Conservation (phyloP, 1,139 yeast genomes). For the Lodderomyces orthopsilosis region DNA sequence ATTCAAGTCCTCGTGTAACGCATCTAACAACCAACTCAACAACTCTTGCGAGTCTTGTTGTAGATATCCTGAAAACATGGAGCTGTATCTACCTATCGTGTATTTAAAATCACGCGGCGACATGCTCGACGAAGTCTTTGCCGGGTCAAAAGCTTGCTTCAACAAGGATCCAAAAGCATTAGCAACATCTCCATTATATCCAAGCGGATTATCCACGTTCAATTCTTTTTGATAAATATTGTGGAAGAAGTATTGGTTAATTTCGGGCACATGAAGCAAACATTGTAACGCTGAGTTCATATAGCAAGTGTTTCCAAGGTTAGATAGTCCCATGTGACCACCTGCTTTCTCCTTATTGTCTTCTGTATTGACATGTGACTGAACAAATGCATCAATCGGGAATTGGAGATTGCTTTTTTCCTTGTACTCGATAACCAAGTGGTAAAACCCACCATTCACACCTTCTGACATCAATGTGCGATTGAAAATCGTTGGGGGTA, state of each 20-base stretch:
- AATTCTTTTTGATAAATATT: constrained; percentile 64
- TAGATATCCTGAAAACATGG: constrained; percentile 80
- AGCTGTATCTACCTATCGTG: constrained; percentile 75
- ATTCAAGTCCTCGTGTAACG: constrained; percentile 90
- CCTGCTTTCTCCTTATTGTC: constrained; percentile 16
- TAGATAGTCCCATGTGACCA: constrained; percentile 61
- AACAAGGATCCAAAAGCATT: constrained; percentile 66
- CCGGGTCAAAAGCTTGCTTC: constrained; percentile 50
- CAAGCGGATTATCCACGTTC: constrained; percentile 71
- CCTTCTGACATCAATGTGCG: constrained; percentile 33
- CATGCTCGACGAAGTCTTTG: constrained; percentile 18
- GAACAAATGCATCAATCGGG: constrained; percentile 24
- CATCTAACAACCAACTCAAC: constrained; percentile 84
- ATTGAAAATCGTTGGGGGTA: constrained; percentile 23
- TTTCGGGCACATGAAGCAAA: constrained; percentile 80
- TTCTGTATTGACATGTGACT: constrained; percentile 9
- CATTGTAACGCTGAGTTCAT: constrained; percentile 98
- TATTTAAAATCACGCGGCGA: constrained; percentile 78
- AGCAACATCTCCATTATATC: constrained; percentile 81
- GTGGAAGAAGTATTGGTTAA: constrained; percentile 69
- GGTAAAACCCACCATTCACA: constrained; percentile 25
- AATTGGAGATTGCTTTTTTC: constrained; percentile 23
- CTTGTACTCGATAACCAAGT: constrained; percentile 32
- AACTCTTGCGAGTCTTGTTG: constrained; percentile 98
- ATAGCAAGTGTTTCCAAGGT: constrained; percentile 91